phyloP scores from a whole-genome alignment of 108 stramenopile species.

The Skeletonema marinoi region DNA sequence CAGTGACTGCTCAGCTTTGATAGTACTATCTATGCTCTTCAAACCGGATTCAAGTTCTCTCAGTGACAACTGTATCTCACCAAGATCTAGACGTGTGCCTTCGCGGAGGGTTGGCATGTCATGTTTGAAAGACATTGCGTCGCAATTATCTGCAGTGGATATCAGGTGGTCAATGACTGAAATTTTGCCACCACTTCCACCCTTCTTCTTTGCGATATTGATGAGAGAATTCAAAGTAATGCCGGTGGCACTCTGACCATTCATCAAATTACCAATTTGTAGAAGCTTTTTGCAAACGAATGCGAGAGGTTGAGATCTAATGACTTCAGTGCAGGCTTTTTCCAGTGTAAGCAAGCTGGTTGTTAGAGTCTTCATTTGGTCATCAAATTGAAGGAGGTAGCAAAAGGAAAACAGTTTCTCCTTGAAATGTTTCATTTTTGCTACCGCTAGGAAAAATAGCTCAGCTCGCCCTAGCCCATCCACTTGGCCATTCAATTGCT shows the following conservation, averaged over 20 bases:
- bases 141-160: slow-evolving; percentile 13
- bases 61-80: slow-evolving; percentile 14
- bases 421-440: slow-evolving; percentile 21
- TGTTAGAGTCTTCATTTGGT: slow-evolving; percentile 12
- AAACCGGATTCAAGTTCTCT: slow-evolving; percentile 30
- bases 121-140: slow-evolving; percentile 13
- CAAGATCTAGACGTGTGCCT: slow-evolving; percentile 32
- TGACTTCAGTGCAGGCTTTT: slow-evolving; percentile 40
- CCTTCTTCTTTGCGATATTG: slow-evolving; percentile 46
- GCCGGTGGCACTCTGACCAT: slow-evolving; percentile 32
- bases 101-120: slow-evolving; percentile 36
- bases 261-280: slow-evolving; percentile 49
- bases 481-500: slow-evolving; percentile 18
- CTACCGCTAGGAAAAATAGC: slow-evolving; percentile 42
- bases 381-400: slow-evolving; percentile 42
- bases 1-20: slow-evolving; percentile 36
- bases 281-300: slow-evolving; percentile 32
- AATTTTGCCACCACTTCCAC: slow-evolving; percentile 44
- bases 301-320: slow-evolving; percentile 34
- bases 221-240: slow-evolving; percentile 50
- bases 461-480: slow-evolving; percentile 43
- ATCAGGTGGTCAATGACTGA: slow-evolving; percentile 43
- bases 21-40: slow-evolving; percentile 15
- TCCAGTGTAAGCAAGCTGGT: slow-evolving; percentile 15
- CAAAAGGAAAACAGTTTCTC: slow-evolving; percentile 32